Conservation (phyloP, 192 early-diverging fungal species). For the Geosiphon pyriformis region DNA sequence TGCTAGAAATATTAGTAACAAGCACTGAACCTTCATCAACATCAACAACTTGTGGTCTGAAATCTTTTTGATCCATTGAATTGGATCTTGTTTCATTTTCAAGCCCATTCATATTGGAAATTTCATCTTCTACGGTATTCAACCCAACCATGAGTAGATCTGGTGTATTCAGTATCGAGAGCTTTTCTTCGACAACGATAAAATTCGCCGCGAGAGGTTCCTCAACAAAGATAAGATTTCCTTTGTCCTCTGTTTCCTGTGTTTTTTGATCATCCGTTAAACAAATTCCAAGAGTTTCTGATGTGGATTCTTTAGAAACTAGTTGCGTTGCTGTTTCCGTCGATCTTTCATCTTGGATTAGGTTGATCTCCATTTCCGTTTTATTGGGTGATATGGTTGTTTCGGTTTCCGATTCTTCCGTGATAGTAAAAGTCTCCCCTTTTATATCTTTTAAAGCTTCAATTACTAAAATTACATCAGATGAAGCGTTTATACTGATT, state of each 20-base stretch:
- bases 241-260: neutral
- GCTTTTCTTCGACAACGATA: neutral
- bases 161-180: neutral
- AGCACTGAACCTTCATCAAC: too few species aligned
- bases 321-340: neutral
- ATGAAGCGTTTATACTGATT: too few species aligned
- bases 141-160: too few species aligned
- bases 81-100: too few species aligned
- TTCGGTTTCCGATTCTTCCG: neutral
- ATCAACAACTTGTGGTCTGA: too few species aligned
- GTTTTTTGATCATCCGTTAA: neutral
- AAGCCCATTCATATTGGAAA: too few species aligned
- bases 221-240: neutral
- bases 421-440: neutral
- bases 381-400: neutral
- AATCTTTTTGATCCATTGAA: too few species aligned
- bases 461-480: too few species aligned
- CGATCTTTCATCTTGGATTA: neutral
- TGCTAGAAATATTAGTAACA: too few species aligned
- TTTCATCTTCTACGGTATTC: too few species aligned
- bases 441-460: neutral
- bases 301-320: neutral
- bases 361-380: neutral
- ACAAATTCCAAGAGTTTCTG: neutral
- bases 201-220: neutral